Evolutionary conservation across 768 basidiomycete genomes (phyloP), one percentile per base, ranked within the genome.

Genomic region (Botryobasidium botryosum): DNA sequence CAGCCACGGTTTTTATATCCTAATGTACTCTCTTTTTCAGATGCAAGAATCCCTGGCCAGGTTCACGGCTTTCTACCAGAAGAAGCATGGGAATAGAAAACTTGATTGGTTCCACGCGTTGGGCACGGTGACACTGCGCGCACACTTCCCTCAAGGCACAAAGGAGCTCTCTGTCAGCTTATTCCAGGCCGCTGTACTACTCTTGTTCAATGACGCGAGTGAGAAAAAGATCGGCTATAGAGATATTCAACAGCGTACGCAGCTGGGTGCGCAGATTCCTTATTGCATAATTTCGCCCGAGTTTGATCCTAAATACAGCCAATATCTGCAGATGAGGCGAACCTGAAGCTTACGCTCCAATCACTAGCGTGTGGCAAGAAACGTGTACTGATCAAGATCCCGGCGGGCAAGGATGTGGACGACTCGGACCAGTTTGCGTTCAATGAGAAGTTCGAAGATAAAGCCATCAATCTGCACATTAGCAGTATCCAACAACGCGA

Each of bases 401-500:
- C 92, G 0, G 57, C 60, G 0, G 83, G 87, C 5, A 74, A 70
- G 52, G 88, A 92, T 18, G 77, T 99, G 31, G 59, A 74, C 24
- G 73, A 79, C 27, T 64, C 59, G 1, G 94, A 97, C 55, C 57
- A 70, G 35, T 97, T 99, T 59, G 61, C 62, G 26, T 88, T 80
- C 65, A 94, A 96, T 58, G 64, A 70, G 25, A 74, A 74, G 6
- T 97, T 97, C 60, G 74, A 75, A 24, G 82, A 92, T 53, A 68
- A 79, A 5, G 69, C 74, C 33, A 62, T 75, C 29, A 84, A 79
- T 53, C 72, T 99, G 32, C 85, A 85, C 61, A 91, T 97, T 63
- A 92, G 90, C 56, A 84, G 90, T 18, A 92, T 99, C 40, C 94
- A 96, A 59, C 81, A 79, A 13, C 90, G 90, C 57, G 81, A 91